Base-by-base conservation (phyloP, 106 monocot genomes). In the Dendrobium nobile region DNA sequence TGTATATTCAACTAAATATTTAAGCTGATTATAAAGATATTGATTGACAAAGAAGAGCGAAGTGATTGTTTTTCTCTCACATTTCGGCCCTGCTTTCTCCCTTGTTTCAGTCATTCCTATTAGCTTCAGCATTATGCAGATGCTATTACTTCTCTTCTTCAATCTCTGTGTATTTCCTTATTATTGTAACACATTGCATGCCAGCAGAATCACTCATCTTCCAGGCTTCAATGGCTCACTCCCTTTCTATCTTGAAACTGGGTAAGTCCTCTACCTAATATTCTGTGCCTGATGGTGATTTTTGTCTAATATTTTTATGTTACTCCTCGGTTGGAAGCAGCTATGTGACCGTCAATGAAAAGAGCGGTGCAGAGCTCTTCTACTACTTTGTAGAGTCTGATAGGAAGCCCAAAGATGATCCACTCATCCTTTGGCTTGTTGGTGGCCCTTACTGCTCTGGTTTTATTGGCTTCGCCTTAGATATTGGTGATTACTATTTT, bases 311-410 rank as follows among this genome's bases (percentile, higher is more conserved):
- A 56, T 56, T 3, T 56, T 56, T 56, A 56, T 19, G 3, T 56
- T 56, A 56, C 22, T 37, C 41, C 48, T 73, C 17, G 47, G 56
- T 0, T 20, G 37, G 40, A 65, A 67, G 2, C 33, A 90, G 93
- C 48, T 93, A 93, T 41, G 85, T 88, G 67, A 31, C 20, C 9
- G 84, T 93, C 72, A 84, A 88, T 79, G 85, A 87, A 33, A 77
- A 1, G 41, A 77, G 80, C 1, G 88, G 75, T 0, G 86, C 44
- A 24, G 31, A 86, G 31, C 40, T 90, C 33, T 93, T 93, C 84
- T 93, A 93, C 84, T 93, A 93, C 82, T 93, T 93, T 75, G 58
- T 85, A 5, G 75, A 80, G 65, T 93, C 93, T 7, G 93, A 93
- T 83, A 78, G 93, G 51, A 83, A 82, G 31, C 90, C 93, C 5